Percentiles rank a stretch among this genome's conserved stretches.
phyloP scores from a whole-genome alignment of 1,284 basidiomycete species.

The Stygiomarasmius scandens region DNA sequence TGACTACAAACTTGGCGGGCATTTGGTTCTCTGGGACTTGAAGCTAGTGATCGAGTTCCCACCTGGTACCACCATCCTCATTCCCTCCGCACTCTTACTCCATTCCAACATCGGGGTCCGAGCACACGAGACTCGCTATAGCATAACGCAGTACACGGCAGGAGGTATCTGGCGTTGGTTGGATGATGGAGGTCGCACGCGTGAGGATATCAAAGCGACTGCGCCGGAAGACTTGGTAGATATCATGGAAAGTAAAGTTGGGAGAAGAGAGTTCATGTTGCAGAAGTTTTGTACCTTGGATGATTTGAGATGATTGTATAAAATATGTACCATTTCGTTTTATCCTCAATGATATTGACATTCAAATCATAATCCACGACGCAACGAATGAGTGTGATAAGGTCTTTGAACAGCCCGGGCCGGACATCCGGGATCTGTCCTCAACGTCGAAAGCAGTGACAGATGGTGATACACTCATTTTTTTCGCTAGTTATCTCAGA shows the following conservation, averaged over 20 bases:
- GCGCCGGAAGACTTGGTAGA: neutral
- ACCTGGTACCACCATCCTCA: conserved; percentile 6
- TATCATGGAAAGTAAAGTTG: neutral
- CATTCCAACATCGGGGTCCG: conserved; percentile 13
- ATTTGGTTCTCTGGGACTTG: conserved; percentile 16
- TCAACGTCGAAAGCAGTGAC: too few species aligned
- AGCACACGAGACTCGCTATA: conserved; percentile 1
- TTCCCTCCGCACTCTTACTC: conserved; percentile 12
- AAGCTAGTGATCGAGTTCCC: conserved; percentile 13
- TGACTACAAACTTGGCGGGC: conserved; percentile 12
- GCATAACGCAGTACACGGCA: conserved; percentile 15
- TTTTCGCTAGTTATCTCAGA: too few species aligned
- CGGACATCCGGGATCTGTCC: too few species aligned
- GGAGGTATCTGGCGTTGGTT: conserved; percentile 10
- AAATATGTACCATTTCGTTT: neutral
- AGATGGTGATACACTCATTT: too few species aligned
- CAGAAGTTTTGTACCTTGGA: conserved; percentile 2
- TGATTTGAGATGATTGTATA: neutral
- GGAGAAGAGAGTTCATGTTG: neutral
- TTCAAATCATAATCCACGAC: too few species aligned
- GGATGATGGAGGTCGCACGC: conserved; percentile 1
- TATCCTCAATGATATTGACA: too few species aligned
- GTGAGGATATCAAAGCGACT: neutral
- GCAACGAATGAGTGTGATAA: too few species aligned
- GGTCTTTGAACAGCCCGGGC: too few species aligned